Evolutionary conservation across 345 rosid species (phyloP).

Genomic region (Lepidium aucheri): DNA sequence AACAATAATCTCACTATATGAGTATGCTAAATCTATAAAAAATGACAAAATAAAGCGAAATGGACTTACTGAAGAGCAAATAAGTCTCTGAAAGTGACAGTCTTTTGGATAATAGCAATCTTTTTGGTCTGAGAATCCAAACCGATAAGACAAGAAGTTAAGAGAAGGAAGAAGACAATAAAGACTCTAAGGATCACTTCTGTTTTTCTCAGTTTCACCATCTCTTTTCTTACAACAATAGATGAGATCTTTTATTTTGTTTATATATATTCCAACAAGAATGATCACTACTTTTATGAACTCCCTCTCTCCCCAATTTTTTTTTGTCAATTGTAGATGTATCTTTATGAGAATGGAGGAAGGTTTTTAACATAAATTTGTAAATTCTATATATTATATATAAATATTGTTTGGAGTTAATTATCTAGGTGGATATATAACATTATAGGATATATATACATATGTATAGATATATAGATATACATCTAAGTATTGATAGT

Average conservation of each 20-base stretch:
- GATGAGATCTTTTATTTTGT: too few species aligned
- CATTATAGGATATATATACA: background rate
- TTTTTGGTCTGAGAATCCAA: constrained; percentile 41
- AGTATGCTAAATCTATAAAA: too few species aligned
- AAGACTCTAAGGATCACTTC: constrained; percentile 40
- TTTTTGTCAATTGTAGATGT: background rate
- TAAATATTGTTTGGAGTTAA: background rate
- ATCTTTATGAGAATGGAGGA: background rate
- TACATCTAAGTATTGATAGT: background rate
- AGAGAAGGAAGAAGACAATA: constrained; percentile 28
- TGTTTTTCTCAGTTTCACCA: constrained; percentile 18
- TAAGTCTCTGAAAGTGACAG: constrained; percentile 42
- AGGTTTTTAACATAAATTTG: background rate
- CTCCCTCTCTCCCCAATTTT: background rate
- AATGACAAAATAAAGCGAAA: background rate
- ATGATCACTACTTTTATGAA: background rate
- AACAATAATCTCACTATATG: too few species aligned
- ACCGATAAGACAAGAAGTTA: constrained; percentile 35
- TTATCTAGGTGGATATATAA: background rate
- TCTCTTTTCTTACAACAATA: background rate
- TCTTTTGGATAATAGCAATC: constrained; percentile 28
- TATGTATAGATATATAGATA: background rate
- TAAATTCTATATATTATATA: background rate
- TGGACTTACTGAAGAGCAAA: constrained; percentile 37
- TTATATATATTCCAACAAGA: background rate